Evolutionary conservation across 495 filamentous ascomycete genomes (phyloP).

Genomic region (Penicillium cosmopolitanum): DNA sequence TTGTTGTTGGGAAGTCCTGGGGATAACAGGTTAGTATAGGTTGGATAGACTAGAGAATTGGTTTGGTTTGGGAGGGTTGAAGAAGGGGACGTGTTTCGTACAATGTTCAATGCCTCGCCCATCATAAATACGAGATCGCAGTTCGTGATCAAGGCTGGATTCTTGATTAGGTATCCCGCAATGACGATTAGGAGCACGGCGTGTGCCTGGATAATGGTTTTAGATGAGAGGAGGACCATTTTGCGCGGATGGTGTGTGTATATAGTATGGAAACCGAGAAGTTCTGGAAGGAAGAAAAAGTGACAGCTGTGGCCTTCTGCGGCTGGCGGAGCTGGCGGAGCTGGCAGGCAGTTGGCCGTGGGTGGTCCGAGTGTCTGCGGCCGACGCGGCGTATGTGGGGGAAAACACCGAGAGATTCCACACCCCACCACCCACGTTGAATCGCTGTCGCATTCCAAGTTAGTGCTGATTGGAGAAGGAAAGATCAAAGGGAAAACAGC

Average conservation of each 20-base stretch:
- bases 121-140: conserved; percentile 82
- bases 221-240: conserved; percentile 81
- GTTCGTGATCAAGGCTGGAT: conserved; percentile 69
- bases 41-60: not conserved
- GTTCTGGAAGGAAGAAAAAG: not conserved
- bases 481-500: too few species aligned
- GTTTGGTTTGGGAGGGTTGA: not conserved
- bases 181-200: conserved; percentile 81
- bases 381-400: not conserved
- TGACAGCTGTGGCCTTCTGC: not conserved
- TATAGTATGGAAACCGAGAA: not conserved
- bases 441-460: not conserved
- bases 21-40: conserved; percentile 35
- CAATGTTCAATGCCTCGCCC: conserved; percentile 79
- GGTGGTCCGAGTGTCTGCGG: conserved; percentile 18
- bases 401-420: not conserved
- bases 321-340: conserved; percentile 7
- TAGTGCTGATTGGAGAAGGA: too few species aligned
- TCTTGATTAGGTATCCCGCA: conserved; percentile 78
- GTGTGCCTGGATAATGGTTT: conserved; percentile 75
- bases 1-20: conserved; percentile 58
- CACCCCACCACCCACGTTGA: not conserved
- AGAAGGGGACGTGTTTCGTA: conserved; percentile 36
- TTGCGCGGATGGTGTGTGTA: conserved; percentile 12
- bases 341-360: not conserved